These are phyloP conservation scores for Clavulina sp. DNA, from an alignment of 768 basidiomycete species.

Conservation along the genomic window DNA sequence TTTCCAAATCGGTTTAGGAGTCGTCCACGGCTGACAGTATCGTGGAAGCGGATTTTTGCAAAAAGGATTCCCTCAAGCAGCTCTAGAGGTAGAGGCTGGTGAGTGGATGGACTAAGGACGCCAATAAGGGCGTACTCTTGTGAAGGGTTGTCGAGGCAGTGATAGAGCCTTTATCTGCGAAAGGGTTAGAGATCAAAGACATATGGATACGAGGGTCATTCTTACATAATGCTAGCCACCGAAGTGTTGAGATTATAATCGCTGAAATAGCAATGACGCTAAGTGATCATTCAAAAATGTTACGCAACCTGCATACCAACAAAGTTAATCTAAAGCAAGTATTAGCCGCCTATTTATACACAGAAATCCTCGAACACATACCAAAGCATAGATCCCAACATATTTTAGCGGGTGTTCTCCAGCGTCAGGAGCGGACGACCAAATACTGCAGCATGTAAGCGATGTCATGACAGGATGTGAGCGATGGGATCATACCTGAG, in stretches of 20 bases:
- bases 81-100: slow-evolving; percentile 17
- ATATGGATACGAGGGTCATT: slow-evolving; percentile 8
- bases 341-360: neutral
- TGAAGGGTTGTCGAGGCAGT: slow-evolving; percentile 64
- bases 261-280: neutral
- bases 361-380: slow-evolving; percentile 18
- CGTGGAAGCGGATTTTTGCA: slow-evolving; percentile 82
- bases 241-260: slow-evolving; percentile 32
- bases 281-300: slow-evolving; percentile 37
- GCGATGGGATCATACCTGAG: slow-evolving; percentile 13
- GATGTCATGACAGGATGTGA: neutral
- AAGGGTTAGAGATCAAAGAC: neutral
- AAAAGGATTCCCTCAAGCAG: slow-evolving; percentile 70
- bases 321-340: neutral
- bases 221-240: slow-evolving; percentile 59
- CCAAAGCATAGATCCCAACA: slow-evolving; percentile 51
- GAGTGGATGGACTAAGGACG: slow-evolving; percentile 3
- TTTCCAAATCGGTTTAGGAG: slow-evolving; percentile 75
- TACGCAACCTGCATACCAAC: slow-evolving; percentile 17
- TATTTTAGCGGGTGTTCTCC: slow-evolving; percentile 9
- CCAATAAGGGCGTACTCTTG: slow-evolving; percentile 27
- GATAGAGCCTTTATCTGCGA: slow-evolving; percentile 55
- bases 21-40: slow-evolving; percentile 75
- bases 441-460: neutral
- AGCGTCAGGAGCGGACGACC: neutral